Conservation (phyloP, 805 yeast genomes). For the Henningerozyma blattae region DNA sequence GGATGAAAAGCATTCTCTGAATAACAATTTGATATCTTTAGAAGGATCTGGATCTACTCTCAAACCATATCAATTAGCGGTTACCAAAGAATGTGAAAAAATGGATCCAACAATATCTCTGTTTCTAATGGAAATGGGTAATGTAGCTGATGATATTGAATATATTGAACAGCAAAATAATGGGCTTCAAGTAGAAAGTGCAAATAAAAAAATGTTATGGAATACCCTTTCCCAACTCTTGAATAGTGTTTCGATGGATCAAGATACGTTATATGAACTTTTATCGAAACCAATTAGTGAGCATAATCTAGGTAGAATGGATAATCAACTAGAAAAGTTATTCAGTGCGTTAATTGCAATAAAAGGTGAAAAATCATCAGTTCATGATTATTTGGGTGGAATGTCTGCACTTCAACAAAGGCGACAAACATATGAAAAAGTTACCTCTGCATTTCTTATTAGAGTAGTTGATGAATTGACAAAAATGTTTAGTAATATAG, state of each 20-base stretch:
- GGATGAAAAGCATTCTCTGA: conserved; percentile 49
- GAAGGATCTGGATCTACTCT: conserved; percentile 33
- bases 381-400: conserved; percentile 33
- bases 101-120: conserved; percentile 43
- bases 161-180: conserved; percentile 63
- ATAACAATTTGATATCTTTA: conserved; percentile 42
- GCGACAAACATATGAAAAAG: conserved; percentile 44
- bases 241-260: conserved; percentile 54
- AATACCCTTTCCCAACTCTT: conserved; percentile 58
- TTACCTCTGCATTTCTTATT: conserved; percentile 37
- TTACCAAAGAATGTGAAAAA: conserved; percentile 41
- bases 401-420: conserved; percentile 69
- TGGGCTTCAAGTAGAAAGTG: conserved; percentile 76
- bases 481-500: conserved; percentile 29
- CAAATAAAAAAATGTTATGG: conserved; percentile 68
- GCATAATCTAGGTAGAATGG: conserved; percentile 36
- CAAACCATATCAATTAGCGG: conserved; percentile 29
- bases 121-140: conserved; percentile 50
- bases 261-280: conserved; percentile 37
- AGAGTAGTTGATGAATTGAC: conserved; percentile 35
- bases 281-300: conserved; percentile 38
- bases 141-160: conserved; percentile 55
- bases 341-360: conserved; percentile 56
- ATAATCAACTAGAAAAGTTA: conserved; percentile 41
- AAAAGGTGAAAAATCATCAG: conserved; percentile 32